Conservation (phyloP, 768 basidiomycete species). For the Termitomyces sp. region DNA sequence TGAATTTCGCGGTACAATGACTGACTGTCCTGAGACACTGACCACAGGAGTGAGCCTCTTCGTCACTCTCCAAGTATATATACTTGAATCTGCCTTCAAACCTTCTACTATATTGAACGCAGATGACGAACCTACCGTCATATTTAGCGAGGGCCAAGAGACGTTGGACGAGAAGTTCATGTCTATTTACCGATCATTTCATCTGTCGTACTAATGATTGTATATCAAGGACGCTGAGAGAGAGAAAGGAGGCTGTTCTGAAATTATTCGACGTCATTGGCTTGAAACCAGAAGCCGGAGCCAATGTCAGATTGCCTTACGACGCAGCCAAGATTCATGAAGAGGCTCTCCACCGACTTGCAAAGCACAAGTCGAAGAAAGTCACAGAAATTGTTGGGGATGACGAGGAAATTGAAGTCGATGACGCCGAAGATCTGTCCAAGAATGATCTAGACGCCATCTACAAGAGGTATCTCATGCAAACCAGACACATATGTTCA, state of each 20-base stretch:
- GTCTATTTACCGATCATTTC: neutral
- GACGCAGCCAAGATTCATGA: constrained; percentile 33
- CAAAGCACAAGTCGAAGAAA: constrained; percentile 38
- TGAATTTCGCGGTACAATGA: constrained; percentile 67
- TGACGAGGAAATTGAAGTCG: constrained; percentile 80
- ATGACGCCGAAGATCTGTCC: constrained; percentile 77
- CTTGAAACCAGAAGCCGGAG: constrained; percentile 59
- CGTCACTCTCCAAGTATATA: constrained; percentile 70
- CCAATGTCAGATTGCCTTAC: constrained; percentile 29
- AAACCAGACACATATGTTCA: neutral
- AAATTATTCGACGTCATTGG: constrained; percentile 71
- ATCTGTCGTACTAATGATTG: neutral
- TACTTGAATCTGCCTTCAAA: constrained; percentile 68
- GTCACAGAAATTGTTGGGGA: constrained; percentile 73
- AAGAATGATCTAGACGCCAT: constrained; percentile 81
- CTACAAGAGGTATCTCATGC: constrained; percentile 64
- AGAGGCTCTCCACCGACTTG: constrained; percentile 39
- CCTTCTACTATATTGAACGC: constrained; percentile 33
- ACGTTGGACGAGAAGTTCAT: constrained; percentile 67
- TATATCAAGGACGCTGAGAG: constrained; percentile 51
- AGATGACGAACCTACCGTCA: constrained; percentile 28
- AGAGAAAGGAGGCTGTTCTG: constrained; percentile 73
- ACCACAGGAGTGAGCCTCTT: constrained; percentile 76
- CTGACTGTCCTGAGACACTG: constrained; percentile 72
- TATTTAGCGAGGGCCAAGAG: constrained; percentile 78